Base-by-base conservation (phyloP, 192 early-diverging fungal species). In the Backusella tuberculispora region DNA sequence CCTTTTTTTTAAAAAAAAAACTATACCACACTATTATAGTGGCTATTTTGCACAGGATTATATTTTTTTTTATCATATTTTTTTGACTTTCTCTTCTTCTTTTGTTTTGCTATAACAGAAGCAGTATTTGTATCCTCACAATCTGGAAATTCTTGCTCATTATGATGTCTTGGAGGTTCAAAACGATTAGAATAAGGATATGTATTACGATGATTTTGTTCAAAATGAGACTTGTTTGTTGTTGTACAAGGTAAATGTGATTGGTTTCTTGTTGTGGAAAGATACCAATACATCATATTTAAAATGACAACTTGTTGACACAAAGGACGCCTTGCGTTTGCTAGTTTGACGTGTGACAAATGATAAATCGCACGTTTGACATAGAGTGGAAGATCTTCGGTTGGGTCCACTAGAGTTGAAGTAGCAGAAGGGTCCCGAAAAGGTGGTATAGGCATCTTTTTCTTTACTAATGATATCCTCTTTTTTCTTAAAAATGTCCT, bases 241-340 rank as follows among this genome's bases (percentile, higher is more conserved):
- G 2, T 19, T 41, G 8, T 42, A 66, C 40, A n/a, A 50, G 15
- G 14, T 50, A 12, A 41, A 40, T 66, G n/a, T n/a, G n/a, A 21
- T 69, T 84, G 84, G 8, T 88, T 86, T 63, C 88, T 90, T 65
- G 90, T 91, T 8, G 92, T 83, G 64, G 88, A 88, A 64, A 94
- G 78, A 79, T 94, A 94, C 89, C 90, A 92, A 76, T 92, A 92
- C 88, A 94, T 90, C 88, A 94, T 88, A 69, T 94, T 94, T 4
- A 91, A 92, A 48, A 94, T 86, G 71, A 92, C 75, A 14, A 94
- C 92, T 79, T 94, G 92, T 45, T 94, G 89, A 44, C 88, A 81
- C 19, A 94, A 73, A 8, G 92, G 92, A 1, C 92, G 88, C 8
- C 90, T 82, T 21, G 90, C 87, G 70, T 92, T 92, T 14, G 88